Evolutionary conservation across 768 basidiomycete genomes (phyloP).

Genomic region (Rhizopogon vulgaris): DNA sequence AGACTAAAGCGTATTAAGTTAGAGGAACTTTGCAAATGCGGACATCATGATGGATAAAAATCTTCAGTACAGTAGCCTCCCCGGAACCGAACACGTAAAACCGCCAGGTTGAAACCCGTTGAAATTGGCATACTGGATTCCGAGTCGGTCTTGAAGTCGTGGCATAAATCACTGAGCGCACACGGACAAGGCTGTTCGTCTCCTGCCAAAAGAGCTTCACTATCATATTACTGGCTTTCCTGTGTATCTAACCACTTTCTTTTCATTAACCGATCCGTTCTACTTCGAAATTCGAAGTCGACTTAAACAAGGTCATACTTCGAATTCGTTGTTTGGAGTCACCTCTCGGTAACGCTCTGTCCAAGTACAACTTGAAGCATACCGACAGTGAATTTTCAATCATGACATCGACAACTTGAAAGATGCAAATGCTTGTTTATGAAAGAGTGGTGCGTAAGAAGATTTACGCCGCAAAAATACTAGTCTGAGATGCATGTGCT

Average conservation of each 20-base stretch:
- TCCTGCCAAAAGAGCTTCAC: too few relatives aligned
- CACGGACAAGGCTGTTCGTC: background rate
- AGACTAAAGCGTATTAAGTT: too few relatives aligned
- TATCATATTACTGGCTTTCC: too few relatives aligned
- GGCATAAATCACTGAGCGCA: background rate
- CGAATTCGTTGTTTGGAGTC: background rate
- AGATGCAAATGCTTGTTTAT: background rate
- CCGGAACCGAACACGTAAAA: background rate
- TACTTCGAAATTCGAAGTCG: background rate
- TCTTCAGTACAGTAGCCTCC: too few relatives aligned
- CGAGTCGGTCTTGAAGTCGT: background rate
- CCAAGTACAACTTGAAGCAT: background rate
- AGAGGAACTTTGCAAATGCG: too few relatives aligned
- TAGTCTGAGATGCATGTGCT: slow-evolving; percentile 3
- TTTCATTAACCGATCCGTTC: background rate
- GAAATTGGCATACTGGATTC: background rate
- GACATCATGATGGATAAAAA: too few relatives aligned
- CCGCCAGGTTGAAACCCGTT: background rate
- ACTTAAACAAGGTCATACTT: background rate
- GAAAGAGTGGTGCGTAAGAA: background rate
- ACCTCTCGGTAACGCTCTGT: background rate
- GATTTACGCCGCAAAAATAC: slow-evolving; percentile 10
- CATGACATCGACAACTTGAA: background rate
- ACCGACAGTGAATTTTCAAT: too few relatives aligned
- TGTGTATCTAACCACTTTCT: too few relatives aligned